phyloP scores from a whole-genome alignment of 2,329 filamentous ascomycete species.

The Calycina marina region DNA sequence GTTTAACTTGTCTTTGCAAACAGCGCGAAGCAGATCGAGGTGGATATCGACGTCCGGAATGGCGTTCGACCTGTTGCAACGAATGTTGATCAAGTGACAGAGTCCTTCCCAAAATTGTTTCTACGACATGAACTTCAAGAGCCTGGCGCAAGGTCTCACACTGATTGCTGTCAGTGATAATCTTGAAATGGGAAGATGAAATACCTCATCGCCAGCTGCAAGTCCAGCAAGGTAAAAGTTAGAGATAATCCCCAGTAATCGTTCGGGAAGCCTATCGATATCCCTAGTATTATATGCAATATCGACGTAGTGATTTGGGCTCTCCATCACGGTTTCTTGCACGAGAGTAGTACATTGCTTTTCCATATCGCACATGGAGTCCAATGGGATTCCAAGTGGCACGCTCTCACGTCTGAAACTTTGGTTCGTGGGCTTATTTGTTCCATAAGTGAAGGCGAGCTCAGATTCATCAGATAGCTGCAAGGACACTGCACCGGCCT shows the following conservation, averaged over 20 bases:
- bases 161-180: slow-evolving; percentile 7
- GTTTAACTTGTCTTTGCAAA: slow-evolving; percentile 20
- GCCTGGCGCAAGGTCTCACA: slow-evolving; percentile 17
- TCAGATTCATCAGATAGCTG: slow-evolving; percentile 11
- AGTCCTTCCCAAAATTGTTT: slow-evolving; percentile 18
- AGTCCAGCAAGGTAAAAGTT: slow-evolving; percentile 13
- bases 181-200: neutral
- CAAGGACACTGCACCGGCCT: slow-evolving; percentile 17
- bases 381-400: slow-evolving; percentile 18
- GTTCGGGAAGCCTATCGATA: slow-evolving; percentile 12
- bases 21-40: slow-evolving; percentile 15
- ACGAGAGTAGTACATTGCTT: slow-evolving; percentile 16
- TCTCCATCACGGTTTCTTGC: slow-evolving; percentile 15
- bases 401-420: slow-evolving; percentile 15
- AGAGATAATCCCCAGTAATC: slow-evolving; percentile 13
- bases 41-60: slow-evolving; percentile 13
- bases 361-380: slow-evolving; percentile 18
- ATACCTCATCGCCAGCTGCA: slow-evolving; percentile 15
- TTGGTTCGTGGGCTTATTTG: slow-evolving; percentile 7
- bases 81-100: slow-evolving; percentile 18
- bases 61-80: slow-evolving; percentile 11
- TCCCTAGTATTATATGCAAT: slow-evolving; percentile 16
- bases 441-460: slow-evolving; percentile 14
- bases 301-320: slow-evolving; percentile 12
- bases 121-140: slow-evolving; percentile 19